Conservation (phyloP, 2,329 filamentous ascomycete species). For the Chaetomiaceae sp. region DNA sequence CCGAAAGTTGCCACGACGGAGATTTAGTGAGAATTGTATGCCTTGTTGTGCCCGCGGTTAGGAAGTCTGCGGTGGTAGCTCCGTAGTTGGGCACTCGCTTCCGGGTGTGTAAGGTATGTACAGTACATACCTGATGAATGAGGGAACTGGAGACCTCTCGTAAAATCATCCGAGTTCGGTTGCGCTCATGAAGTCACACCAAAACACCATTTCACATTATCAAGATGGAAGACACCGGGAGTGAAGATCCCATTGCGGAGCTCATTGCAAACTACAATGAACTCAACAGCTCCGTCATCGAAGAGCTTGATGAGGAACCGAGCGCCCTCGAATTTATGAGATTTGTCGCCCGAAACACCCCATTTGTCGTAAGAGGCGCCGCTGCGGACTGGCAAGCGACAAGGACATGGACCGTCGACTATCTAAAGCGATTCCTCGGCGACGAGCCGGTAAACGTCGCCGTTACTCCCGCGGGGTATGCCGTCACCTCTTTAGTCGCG, state of each 20-base stretch:
- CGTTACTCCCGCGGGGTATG: slow-evolving; percentile 67
- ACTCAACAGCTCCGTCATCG: slow-evolving; percentile 58
- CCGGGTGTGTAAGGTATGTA: too few species aligned
- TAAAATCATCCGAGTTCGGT: too few species aligned
- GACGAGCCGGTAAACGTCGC: slow-evolving; percentile 66
- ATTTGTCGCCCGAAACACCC: slow-evolving; percentile 67
- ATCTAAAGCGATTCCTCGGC: slow-evolving; percentile 52
- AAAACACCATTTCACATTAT: background rate
- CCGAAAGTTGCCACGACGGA: too few species aligned
- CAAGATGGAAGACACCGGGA: slow-evolving; percentile 11
- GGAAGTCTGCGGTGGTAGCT: too few species aligned
- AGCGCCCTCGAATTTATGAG: slow-evolving; percentile 77
- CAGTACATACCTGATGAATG: too few species aligned
- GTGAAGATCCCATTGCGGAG: slow-evolving; percentile 42
- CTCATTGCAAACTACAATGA: slow-evolving; percentile 69
- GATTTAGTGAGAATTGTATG: too few species aligned
- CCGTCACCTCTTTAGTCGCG: background rate
- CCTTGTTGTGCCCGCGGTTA: too few species aligned
- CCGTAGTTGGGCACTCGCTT: too few species aligned
- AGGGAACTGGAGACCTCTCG: too few species aligned
- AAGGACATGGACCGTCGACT: slow-evolving; percentile 57
- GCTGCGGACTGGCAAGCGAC: slow-evolving; percentile 61
- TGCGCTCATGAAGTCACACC: background rate
- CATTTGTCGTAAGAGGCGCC: slow-evolving; percentile 65
- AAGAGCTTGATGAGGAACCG: slow-evolving; percentile 60